Base-by-base conservation (phyloP, 2,329 filamentous ascomycete species). In the Grosmannia serpens region DNA sequence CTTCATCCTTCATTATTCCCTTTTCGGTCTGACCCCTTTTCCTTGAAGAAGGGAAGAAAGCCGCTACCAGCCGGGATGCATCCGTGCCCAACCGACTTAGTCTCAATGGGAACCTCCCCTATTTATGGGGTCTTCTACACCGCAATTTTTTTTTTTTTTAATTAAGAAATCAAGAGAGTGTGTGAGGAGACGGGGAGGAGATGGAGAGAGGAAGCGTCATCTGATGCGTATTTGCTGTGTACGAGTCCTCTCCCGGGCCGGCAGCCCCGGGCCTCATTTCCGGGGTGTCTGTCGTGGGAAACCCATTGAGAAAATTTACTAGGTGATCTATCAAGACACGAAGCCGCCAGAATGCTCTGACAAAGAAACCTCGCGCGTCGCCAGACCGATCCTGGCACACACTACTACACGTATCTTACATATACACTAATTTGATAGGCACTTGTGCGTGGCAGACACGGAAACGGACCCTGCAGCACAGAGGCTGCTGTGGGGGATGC, bases 41-140 rank as follows among this genome's bases (percentile, higher is more conserved):
- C n/a, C 49, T 10, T 29, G 49, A 52, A 52, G 47, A 50, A 29
- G 49, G 20, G 29, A 52, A 33, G 29, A 47, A 52, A 13, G 49
- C 49, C 49, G 49, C 49, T 52, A 52, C 49, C 29, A n/a, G 17
- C 33, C 51, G 35, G 53, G 35, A 26, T 54, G 53, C 53, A 54
- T 54, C 53, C 53, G 53, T 54, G 53, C 53, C 53, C 53, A 53
- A 53, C 52, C 3, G 52, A 41, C 52, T 53, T 53, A 52, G 50
- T 29, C 50, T 31, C 24, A 51, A 33, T 27, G 26, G 15, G 24
- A 50, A 13, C 15, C 24, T 27, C 24, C 26, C 33, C 20, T 38
- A 53, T 53, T 35, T 49, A 49, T 49, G 53, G 53, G 53, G 35
- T 27, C 53, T 24, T 24, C 51, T 53, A 53, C 51, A 53, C 51